Base-by-base conservation (phyloP, 2,329 filamentous ascomycete genomes). In the Diaporthe humulicola region DNA sequence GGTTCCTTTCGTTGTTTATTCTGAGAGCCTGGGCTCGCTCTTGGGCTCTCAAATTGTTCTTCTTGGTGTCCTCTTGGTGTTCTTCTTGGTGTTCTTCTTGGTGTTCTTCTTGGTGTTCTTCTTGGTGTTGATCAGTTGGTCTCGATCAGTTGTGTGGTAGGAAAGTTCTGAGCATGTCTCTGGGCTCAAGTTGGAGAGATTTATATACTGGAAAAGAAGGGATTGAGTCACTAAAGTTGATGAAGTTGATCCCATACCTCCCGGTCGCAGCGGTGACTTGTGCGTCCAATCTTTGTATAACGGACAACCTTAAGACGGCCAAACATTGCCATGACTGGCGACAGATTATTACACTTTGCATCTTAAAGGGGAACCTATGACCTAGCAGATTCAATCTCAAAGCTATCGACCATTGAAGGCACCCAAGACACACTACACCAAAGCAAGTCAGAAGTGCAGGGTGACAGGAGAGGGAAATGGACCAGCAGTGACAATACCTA, bases 121-220 rank as follows among this genome's bases (percentile, higher is more conserved):
- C 48, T 54, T 54, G 25, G 50, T 54, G 25, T 54, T 28, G 14
- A 54, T 30, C 12, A 30, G 50, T 30, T 30, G 25, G n/a, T 54
- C n/a, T 54, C 28, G 50, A 54, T 54, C 50, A 54, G 50, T 54
- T 54, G 48, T 54, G 50, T 54, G 50, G 50, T 30, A 54, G 25
- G 25, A 1, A 30, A 54, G 50, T 30, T 30, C 50, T 30, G 14
- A 30, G 50, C 7, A 54, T 14, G 25, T 17, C 50, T 54, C 12
- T 54, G 50, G 25, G 50, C 50, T 54, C 25, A 54, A 54, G 25
- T 54, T 10, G 50, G 17, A 7, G 50, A 30, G 50, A 54, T 30
- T 54, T 54, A 54, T 54, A 54, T 54, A 54, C 25, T 54, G 25
- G 4, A 54, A 54, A 54, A 17, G 25, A 30, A 54, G 25, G 12